Conservation (phyloP, 148 eudicot genomes). For the Limonium bicolor region DNA sequence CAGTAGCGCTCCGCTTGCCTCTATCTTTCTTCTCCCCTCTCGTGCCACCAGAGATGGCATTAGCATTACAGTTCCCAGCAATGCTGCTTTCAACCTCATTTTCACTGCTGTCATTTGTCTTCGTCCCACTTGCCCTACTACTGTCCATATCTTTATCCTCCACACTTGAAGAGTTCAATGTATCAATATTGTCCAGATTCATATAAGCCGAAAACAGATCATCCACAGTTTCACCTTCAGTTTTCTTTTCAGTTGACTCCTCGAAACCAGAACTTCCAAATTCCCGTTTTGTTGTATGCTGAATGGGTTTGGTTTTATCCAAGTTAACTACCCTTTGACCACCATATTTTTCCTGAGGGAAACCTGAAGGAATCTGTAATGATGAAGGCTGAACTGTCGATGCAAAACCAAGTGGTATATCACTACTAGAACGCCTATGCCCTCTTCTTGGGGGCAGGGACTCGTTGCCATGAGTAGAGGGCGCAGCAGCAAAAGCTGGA, state of each 20-base stretch:
- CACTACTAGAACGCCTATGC: slow-evolving; percentile 31
- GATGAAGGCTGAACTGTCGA: slow-evolving; percentile 8
- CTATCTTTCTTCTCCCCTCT: slow-evolving; percentile 8
- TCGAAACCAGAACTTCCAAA: background rate
- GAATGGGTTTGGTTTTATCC: slow-evolving; percentile 4
- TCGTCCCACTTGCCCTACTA: slow-evolving; percentile 27
- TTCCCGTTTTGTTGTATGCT: slow-evolving; percentile 22
- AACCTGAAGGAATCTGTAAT: slow-evolving; percentile 5
- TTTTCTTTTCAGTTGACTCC: slow-evolving; percentile 11
- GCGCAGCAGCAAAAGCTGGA: slow-evolving; percentile 4
- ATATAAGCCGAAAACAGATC: slow-evolving; percentile 21
- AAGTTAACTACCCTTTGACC: background rate
- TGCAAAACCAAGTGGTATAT: slow-evolving; percentile 21
- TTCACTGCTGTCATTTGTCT: slow-evolving; percentile 25
- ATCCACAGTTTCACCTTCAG: slow-evolving; percentile 18
- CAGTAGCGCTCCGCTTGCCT: slow-evolving; percentile 16
- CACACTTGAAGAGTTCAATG: slow-evolving; percentile 20
- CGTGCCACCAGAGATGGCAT: background rate
- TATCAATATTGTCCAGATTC: slow-evolving; percentile 29
- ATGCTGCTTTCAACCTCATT: slow-evolving; percentile 10
- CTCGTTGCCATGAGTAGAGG: slow-evolving; percentile 6
- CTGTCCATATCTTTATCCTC: slow-evolving; percentile 21
- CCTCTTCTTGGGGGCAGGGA: slow-evolving; percentile 23
- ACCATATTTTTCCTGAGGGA: background rate
- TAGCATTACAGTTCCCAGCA: background rate